These are phyloP conservation scores for Nakaseomyces uthaithaninus DNA, from an alignment of 1,139 yeast genomes.

Conservation along the genomic window DNA sequence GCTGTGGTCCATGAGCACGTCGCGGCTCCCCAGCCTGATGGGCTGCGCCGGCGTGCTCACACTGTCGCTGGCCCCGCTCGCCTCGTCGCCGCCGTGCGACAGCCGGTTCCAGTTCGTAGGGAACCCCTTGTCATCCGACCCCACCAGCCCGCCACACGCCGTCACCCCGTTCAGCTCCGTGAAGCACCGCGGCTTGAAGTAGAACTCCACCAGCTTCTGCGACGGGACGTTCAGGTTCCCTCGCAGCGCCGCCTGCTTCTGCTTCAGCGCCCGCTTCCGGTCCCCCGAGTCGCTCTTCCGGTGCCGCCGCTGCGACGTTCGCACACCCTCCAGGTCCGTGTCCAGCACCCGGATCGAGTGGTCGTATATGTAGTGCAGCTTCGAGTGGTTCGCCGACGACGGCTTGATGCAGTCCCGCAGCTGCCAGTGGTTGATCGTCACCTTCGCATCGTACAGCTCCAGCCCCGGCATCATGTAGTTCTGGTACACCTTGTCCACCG, in stretches of 20 bases:
- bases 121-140: slow-evolving; percentile 31
- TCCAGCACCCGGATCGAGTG: slow-evolving; percentile 40
- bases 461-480: slow-evolving; percentile 31
- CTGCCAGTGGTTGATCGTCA: slow-evolving; percentile 70
- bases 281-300: slow-evolving; percentile 8
- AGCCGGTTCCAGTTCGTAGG: slow-evolving; percentile 26
- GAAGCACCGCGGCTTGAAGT: slow-evolving; percentile 62
- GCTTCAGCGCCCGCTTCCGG: slow-evolving; percentile 16
- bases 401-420: slow-evolving; percentile 64
- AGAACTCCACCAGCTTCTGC: slow-evolving; percentile 40
- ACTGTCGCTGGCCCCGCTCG: slow-evolving; percentile 8
- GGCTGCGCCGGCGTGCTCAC: slow-evolving; percentile 25
- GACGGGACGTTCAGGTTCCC: slow-evolving; percentile 16
- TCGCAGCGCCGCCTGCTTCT: slow-evolving; percentile 13
- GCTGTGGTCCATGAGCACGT: slow-evolving; percentile 26
- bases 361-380: slow-evolving; percentile 44
- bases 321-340: slow-evolving; percentile 22
- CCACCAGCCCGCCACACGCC: slow-evolving; percentile 66
- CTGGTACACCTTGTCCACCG: slow-evolving; percentile 26
- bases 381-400: slow-evolving; percentile 34
- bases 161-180: slow-evolving; percentile 50
- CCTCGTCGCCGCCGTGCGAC: slow-evolving; percentile 9
- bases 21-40: slow-evolving; percentile 21
- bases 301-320: slow-evolving; percentile 21
- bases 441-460: slow-evolving; percentile 29